These are phyloP conservation scores for Ceratobasidium sp. DNA, from an alignment of 1,284 basidiomycete species.

Conservation along the genomic window DNA sequence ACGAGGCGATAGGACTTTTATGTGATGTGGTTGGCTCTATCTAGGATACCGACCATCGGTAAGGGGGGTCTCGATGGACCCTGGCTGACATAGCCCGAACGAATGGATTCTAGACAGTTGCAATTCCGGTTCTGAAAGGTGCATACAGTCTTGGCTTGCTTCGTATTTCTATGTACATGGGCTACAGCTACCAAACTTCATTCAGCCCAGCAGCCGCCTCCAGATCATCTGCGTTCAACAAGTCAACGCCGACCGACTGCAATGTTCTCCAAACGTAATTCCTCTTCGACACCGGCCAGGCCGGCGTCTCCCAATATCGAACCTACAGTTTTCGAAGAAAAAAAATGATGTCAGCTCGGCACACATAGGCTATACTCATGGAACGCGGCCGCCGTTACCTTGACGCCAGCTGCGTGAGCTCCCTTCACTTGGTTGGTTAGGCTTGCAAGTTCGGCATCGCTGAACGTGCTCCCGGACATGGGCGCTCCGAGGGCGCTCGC, in stretches of 20 bases:
- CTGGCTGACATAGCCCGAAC: constrained; percentile 23
- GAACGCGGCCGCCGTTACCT: not conserved
- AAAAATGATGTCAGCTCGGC: not conserved
- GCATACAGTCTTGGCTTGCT: not conserved
- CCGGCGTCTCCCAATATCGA: constrained; percentile 39
- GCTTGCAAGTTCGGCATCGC: constrained; percentile 8
- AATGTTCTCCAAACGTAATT: constrained; percentile 36
- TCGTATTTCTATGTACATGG: not conserved
- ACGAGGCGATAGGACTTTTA: constrained; percentile 12
- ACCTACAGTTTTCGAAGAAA: not conserved
- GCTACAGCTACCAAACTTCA: constrained; percentile 20
- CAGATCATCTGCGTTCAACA: constrained; percentile 32
- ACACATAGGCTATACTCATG: not conserved
- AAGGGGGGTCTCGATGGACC: not conserved
- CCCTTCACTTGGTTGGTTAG: constrained; percentile 22
- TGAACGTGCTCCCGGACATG: constrained; percentile 32
- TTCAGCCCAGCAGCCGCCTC: constrained; percentile 29
- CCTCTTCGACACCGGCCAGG: constrained; percentile 25
- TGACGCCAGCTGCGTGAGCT: constrained; percentile 29
- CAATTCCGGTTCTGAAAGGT: not conserved
- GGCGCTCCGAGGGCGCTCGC: constrained; percentile 23
- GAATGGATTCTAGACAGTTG: not conserved
- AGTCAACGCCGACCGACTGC: constrained; percentile 22
- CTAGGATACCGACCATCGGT: not conserved
- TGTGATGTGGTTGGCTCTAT: constrained; percentile 4